Conservation (phyloP, 2,329 filamentous ascomycete species). For the Ceratocystis alfenasii region DNA sequence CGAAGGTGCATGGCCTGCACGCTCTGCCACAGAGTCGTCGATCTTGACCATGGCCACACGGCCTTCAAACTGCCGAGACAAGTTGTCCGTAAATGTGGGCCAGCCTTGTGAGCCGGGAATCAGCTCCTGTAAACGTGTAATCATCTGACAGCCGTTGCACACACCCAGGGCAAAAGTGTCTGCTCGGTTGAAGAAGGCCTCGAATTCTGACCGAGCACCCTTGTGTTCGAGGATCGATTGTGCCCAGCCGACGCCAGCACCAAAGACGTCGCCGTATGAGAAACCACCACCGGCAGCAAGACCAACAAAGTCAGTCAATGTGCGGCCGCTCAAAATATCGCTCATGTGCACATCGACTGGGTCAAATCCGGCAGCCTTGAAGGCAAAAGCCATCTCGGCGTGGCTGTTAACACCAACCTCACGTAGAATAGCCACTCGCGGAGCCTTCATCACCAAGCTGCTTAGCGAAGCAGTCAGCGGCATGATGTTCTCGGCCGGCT, state of each 20-base stretch:
- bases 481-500: slow-evolving; percentile 63
- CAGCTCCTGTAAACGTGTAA: slow-evolving; percentile 63
- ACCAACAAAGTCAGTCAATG: slow-evolving; percentile 71
- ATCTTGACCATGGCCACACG: slow-evolving; percentile 74
- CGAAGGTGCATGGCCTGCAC: slow-evolving; percentile 38
- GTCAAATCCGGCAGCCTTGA: slow-evolving; percentile 80
- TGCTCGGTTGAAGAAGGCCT: slow-evolving; percentile 69
- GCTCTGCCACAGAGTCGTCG: slow-evolving; percentile 28
- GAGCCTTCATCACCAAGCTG: slow-evolving; percentile 43
- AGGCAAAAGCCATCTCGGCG: slow-evolving; percentile 96
- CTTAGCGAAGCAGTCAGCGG: slow-evolving; percentile 45
- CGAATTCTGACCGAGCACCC: slow-evolving; percentile 62
- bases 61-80: slow-evolving; percentile 79
- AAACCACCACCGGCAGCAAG: slow-evolving; percentile 94
- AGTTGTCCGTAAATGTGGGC: slow-evolving; percentile 79
- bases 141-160: slow-evolving; percentile 96
- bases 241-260: slow-evolving; percentile 93
- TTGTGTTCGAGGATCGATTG: slow-evolving; percentile 82
- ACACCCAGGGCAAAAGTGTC: slow-evolving; percentile 91
- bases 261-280: slow-evolving; percentile 71
- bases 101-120: slow-evolving; percentile 76
- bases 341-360: slow-evolving; percentile 95
- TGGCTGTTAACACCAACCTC: slow-evolving; percentile 94
- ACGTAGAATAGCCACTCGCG: slow-evolving; percentile 74
- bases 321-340: slow-evolving; percentile 69